Evolutionary conservation across 176 grass and related monocot species (phyloP).

Genomic region (Leersia perrieri): DNA sequence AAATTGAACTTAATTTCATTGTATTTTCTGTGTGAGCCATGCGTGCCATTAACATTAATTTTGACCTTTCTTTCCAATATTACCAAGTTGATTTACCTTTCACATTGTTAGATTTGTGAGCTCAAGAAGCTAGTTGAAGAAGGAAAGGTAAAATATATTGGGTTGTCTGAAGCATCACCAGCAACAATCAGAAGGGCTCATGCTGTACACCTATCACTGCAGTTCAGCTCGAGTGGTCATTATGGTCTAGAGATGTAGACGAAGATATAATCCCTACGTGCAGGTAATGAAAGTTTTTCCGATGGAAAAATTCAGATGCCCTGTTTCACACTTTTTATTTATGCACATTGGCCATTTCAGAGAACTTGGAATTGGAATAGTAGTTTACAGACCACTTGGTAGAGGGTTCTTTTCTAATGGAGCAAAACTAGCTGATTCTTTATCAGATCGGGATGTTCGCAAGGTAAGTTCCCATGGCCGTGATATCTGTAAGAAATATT

Average conservation of each 20-base stretch:
- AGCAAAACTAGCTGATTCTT: slow-evolving; percentile 37
- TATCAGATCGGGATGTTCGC: slow-evolving; percentile 43
- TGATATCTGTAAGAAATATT: too few species aligned
- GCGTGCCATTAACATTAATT: too few species aligned
- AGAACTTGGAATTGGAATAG: slow-evolving; percentile 45
- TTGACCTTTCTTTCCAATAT: too few species aligned
- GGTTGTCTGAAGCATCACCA: slow-evolving; percentile 57
- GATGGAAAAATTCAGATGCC: neutral
- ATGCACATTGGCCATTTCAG: too few species aligned
- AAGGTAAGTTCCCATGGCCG: slow-evolving; percentile 43
- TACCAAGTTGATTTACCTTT: too few species aligned
- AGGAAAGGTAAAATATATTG: slow-evolving; percentile 73
- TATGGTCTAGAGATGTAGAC: slow-evolving; percentile 67
- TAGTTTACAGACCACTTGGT: slow-evolving; percentile 70
- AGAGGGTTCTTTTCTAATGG: slow-evolving; percentile 60
- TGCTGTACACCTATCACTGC: slow-evolving; percentile 65
- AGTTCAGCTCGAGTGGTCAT: slow-evolving; percentile 60
- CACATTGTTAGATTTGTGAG: slow-evolving; percentile 67
- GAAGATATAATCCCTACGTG: slow-evolving; percentile 57
- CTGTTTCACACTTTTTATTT: neutral
- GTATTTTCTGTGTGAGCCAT: too few species aligned
- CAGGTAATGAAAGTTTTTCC: slow-evolving; percentile 28
- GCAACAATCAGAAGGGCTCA: slow-evolving; percentile 74
- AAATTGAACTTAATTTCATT: too few species aligned
- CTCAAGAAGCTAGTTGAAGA: slow-evolving; percentile 65